A percentile compares a stretch with the other conserved stretches of the same genome.
These are phyloP conservation scores for Wolfiporia cocos DNA, from an alignment of 1,284 basidiomycete species.

Conservation along the genomic window DNA sequence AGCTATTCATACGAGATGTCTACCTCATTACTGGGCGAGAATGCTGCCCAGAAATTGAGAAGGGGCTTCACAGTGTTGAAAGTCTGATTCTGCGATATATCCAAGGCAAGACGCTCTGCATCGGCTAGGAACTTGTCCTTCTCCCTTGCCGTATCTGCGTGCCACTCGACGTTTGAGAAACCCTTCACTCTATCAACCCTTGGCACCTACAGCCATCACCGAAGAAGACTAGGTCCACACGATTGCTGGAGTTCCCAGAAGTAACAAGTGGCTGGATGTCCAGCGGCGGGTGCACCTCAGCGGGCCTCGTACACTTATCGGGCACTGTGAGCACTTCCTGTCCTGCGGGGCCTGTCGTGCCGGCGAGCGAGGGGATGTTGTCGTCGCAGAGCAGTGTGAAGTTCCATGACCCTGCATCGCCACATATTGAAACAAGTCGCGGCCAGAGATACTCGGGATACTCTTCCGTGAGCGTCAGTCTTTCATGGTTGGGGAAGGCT, in stretches of 20 bases:
- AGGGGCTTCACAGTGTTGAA: constrained; percentile 73
- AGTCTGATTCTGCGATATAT: constrained; percentile 70
- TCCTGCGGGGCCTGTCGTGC: not conserved
- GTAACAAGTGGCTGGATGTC: constrained; percentile 52
- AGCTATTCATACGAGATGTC: no score
- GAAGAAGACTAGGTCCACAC: constrained; percentile 78
- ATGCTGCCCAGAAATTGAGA: constrained; percentile 81
- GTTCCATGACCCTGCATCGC: constrained; percentile 10
- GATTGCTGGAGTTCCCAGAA: constrained; percentile 57
- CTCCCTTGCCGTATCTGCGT: constrained; percentile 55
- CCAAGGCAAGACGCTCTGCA: constrained; percentile 57
- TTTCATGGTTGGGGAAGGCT: no score
- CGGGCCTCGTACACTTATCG: not conserved
- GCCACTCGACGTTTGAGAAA: not conserved
- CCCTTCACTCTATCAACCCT: not conserved
- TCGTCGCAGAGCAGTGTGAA: constrained; percentile 7
- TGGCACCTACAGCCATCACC: constrained; percentile 70
- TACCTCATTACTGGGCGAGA: constrained; percentile 68
- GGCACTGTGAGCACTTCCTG: not conserved
- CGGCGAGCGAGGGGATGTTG: not conserved
- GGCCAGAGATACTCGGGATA: constrained; percentile 14
- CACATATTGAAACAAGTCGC: constrained; percentile 14
- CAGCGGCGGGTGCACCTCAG: constrained; percentile 34
- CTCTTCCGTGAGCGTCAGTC: constrained; percentile 15
- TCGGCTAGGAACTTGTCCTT: constrained; percentile 64